phyloP scores from a whole-genome alignment of 1,284 basidiomycete species.

The Polyporus tsugae region DNA sequence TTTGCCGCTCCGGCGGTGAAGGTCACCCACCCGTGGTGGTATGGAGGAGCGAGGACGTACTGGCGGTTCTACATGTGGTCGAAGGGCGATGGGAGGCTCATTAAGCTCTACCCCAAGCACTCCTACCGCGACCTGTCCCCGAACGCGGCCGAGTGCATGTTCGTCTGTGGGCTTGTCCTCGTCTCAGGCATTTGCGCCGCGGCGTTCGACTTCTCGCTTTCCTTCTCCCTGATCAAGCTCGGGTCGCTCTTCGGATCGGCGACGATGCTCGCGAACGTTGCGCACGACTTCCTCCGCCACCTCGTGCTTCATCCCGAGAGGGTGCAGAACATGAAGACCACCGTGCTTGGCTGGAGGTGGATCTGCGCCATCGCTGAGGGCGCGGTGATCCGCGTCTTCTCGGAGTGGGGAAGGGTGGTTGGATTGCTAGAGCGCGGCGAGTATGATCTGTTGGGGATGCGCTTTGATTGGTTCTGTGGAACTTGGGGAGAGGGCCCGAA shows the following conservation, averaged over 20 bases:
- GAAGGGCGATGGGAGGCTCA: conserved; percentile 61
- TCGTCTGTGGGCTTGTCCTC: conserved; percentile 39
- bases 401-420: conserved; percentile 56
- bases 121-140: conserved; percentile 55
- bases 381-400: conserved; percentile 57
- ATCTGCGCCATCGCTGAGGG: conserved; percentile 55
- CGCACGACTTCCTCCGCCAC: conserved; percentile 59
- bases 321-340: conserved; percentile 45
- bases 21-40: conserved; percentile 68
- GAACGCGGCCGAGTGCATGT: conserved; percentile 58
- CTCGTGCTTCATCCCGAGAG: conserved; percentile 50
- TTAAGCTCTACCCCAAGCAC: conserved; percentile 55
- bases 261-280: conserved; percentile 52
- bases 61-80: conserved; percentile 67
- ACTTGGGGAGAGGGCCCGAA: conserved; percentile 50
- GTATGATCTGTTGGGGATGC: conserved; percentile 43
- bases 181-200: conserved; percentile 25
- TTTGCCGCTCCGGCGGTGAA: conserved; percentile 54
- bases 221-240: conserved; percentile 20
- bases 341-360: conserved; percentile 47
- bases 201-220: conserved; percentile 22
- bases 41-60: conserved; percentile 55
- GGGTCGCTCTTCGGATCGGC: conserved; percentile 38
- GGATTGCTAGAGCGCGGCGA: conserved; percentile 57
- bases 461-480: conserved; percentile 67